Conservation (phyloP, 176 grass and related monocot species). For the Pontederia paniculata region DNA sequence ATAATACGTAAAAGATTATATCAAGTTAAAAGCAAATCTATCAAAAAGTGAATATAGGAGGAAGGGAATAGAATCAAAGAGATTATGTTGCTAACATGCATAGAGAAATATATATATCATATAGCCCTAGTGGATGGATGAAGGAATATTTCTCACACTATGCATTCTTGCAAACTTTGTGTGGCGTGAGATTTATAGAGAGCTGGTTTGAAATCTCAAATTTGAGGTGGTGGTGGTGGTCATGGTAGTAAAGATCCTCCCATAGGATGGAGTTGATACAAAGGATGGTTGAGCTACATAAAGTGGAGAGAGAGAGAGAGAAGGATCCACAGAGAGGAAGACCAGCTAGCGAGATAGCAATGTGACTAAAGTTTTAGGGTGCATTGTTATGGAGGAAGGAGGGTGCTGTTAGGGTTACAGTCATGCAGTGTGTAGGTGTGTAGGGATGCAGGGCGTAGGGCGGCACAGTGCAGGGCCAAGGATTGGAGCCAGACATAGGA, state of each 20-base stretch:
- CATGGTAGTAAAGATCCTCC: no score
- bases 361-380: neutral
- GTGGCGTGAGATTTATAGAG: conserved; percentile 1
- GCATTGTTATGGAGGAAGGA: neutral
- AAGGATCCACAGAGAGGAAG: neutral
- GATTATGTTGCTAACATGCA: neutral
- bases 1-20: neutral
- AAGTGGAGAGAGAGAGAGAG: neutral
- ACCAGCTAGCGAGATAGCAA: neutral
- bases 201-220: neutral
- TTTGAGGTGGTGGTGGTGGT: neutral
- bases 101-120: neutral
- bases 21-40: neutral
- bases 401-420: conserved; percentile 3
- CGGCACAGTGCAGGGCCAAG: neutral
- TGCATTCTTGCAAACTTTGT: no score
- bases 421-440: neutral
- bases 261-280: neutral
- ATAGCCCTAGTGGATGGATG: neutral
- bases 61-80: neutral
- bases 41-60: neutral
- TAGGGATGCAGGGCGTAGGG: conserved; percentile 11
- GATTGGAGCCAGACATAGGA: conserved; percentile 4
- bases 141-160: neutral
- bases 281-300: neutral